phyloP scores from a whole-genome alignment of 2,329 filamentous ascomycete species.

The Coniochaeta sp. region DNA sequence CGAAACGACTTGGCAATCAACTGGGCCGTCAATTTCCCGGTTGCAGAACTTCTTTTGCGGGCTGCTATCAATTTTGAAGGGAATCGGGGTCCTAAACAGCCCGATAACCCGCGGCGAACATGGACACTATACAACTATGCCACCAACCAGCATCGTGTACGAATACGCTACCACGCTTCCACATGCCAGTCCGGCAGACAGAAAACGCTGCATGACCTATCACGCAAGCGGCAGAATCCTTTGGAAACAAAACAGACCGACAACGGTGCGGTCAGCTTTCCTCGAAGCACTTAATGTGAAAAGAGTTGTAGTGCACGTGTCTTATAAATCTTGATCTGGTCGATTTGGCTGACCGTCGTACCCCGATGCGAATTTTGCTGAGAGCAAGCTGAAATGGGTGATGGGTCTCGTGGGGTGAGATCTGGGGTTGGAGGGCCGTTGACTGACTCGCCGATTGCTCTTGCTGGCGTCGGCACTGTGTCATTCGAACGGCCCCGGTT shows the following conservation, averaged over 20 bases:
- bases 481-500: no score
- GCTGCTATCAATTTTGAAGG: not conserved
- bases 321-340: not conserved
- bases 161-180: not conserved
- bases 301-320: not conserved
- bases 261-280: not conserved
- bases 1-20: not conserved
- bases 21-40: not conserved
- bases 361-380: not conserved
- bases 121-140: no score
- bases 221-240: not conserved
- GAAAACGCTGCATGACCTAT: not conserved
- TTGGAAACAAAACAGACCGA: not conserved
- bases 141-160: not conserved
- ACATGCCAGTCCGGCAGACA: not conserved
- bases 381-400: not conserved
- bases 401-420: not conserved
- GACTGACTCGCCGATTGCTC: not conserved
- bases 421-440: not conserved
- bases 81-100: not conserved
- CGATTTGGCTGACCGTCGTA: not conserved
- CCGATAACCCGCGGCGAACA: not conserved
- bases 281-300: not conserved
- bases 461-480: not conserved
- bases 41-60: not conserved